phyloP scores from a whole-genome alignment of 1,284 basidiomycete species.

The Ceratobasidium theobromae region DNA sequence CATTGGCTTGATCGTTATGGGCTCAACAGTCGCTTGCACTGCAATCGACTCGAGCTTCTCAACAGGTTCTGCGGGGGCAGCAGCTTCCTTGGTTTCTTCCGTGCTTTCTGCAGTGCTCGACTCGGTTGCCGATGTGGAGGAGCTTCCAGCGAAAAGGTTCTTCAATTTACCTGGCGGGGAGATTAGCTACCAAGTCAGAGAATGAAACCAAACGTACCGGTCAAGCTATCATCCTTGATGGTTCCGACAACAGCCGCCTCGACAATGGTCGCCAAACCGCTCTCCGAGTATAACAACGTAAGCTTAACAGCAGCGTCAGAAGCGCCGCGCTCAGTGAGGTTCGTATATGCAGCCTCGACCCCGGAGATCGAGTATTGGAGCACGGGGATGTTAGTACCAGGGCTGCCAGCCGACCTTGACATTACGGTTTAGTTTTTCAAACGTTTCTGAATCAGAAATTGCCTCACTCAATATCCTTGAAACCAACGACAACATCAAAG shows the following conservation, averaged over 20 bases:
- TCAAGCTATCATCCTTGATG: slow-evolving; percentile 73
- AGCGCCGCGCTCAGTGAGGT: slow-evolving; percentile 72
- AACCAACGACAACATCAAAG: slow-evolving; percentile 70
- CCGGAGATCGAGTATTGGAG: slow-evolving; percentile 64
- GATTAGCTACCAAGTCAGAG: slow-evolving; percentile 25
- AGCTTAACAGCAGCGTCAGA: slow-evolving; percentile 71
- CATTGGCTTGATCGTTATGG: slow-evolving; percentile 69
- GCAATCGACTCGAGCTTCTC: slow-evolving; percentile 48
- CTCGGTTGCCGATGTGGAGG: slow-evolving; percentile 25
- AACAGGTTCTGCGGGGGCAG: slow-evolving; percentile 35
- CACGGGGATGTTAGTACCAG: not conserved
- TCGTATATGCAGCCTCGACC: slow-evolving; percentile 67
- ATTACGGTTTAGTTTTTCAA: not conserved
- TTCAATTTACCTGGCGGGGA: slow-evolving; percentile 69
- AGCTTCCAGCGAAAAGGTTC: slow-evolving; percentile 69
- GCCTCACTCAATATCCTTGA: slow-evolving; percentile 51
- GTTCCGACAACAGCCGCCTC: slow-evolving; percentile 75
- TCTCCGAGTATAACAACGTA: slow-evolving; percentile 77
- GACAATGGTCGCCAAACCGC: slow-evolving; percentile 77
- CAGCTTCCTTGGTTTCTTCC: slow-evolving; percentile 39
- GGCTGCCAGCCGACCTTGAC: not conserved
- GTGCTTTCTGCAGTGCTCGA: slow-evolving; percentile 34
- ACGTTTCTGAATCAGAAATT: not conserved
- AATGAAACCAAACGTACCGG: slow-evolving; percentile 51
- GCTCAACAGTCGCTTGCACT: slow-evolving; percentile 62